Conservation (phyloP, 2,329 filamentous ascomycete species). For the Drechmeria coniospora region DNA sequence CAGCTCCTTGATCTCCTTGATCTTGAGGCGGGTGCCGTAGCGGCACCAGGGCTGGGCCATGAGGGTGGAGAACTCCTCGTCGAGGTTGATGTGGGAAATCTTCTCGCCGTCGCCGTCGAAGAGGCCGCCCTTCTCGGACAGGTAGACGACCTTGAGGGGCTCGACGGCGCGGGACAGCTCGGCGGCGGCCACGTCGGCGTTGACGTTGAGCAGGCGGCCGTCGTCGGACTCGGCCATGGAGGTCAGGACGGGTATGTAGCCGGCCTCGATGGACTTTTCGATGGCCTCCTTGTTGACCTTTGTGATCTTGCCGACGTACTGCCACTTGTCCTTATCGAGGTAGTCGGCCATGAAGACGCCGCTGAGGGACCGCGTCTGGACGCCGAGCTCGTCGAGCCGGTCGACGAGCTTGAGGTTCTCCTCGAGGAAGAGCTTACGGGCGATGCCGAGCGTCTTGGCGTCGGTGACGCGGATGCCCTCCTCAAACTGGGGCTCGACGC, state of each 20-base stretch:
- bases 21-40: constrained; percentile 90
- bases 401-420: constrained; percentile 90
- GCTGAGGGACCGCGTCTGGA: constrained; percentile 77
- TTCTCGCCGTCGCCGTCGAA: constrained; percentile 90
- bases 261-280: constrained; percentile 77
- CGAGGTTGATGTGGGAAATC: constrained; percentile 93
- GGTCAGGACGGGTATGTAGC: constrained; percentile 83
- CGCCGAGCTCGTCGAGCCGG: constrained; percentile 76
- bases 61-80: constrained; percentile 85
- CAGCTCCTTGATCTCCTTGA: constrained; percentile 91
- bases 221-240: constrained; percentile 92
- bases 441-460: constrained; percentile 82
- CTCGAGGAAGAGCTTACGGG: constrained; percentile 82
- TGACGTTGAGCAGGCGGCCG: constrained; percentile 90
- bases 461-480: constrained; percentile 94
- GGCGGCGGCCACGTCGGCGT: constrained; percentile 89
- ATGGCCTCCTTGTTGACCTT: constrained; percentile 82
- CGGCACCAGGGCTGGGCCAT: constrained; percentile 93
- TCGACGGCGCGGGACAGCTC: constrained; percentile 80
- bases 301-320: constrained; percentile 90
- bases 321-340: constrained; percentile 90
- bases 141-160: constrained; percentile 92
- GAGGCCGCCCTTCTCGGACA: constrained; percentile 94
- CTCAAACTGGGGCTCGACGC: constrained; percentile 88
- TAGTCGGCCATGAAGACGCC: constrained; percentile 90